Percentiles rank a stretch among this genome's conserved stretches.
Evolutionary conservation across 495 filamentous ascomycete species (phyloP).

Genomic region (Xylaria cubensis): DNA sequence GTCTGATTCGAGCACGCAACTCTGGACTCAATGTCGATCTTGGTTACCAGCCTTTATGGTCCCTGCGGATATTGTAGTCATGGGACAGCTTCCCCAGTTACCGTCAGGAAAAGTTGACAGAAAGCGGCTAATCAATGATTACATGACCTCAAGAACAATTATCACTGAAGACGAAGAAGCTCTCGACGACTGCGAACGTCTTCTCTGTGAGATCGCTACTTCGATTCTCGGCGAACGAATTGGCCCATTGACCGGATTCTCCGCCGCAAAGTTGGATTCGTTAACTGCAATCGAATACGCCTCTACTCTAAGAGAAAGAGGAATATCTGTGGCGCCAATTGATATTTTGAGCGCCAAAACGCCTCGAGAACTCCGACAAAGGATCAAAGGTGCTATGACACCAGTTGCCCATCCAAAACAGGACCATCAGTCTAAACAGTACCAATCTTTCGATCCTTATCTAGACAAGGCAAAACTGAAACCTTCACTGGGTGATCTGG

Average conservation of each 20-base stretch:
- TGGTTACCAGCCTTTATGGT: slow-evolving; percentile 84
- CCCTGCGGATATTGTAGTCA: slow-evolving; percentile 69
- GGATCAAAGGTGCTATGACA: neutral
- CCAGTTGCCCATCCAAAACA: neutral
- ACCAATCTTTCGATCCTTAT: neutral
- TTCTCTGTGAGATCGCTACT: slow-evolving; percentile 55
- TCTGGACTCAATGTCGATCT: slow-evolving; percentile 64
- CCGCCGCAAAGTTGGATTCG: slow-evolving; percentile 72
- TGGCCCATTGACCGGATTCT: slow-evolving; percentile 51
- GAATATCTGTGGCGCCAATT: slow-evolving; percentile 58
- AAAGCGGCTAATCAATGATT: slow-evolving; percentile 65
- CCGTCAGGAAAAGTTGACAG: slow-evolving; percentile 82
- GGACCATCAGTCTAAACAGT: neutral
- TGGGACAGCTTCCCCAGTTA: slow-evolving; percentile 68
- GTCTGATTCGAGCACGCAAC: slow-evolving; percentile 39
- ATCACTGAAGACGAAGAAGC: slow-evolving; percentile 26
- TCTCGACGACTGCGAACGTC: slow-evolving; percentile 48
- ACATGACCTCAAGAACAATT: slow-evolving; percentile 40
- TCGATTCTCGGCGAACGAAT: slow-evolving; percentile 54
- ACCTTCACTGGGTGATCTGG: slow-evolving; percentile 32
- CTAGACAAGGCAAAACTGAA: slow-evolving; percentile 23
- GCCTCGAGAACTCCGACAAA: slow-evolving; percentile 31
- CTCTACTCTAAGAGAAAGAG: slow-evolving; percentile 60
- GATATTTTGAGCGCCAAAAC: slow-evolving; percentile 64
- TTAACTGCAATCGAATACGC: slow-evolving; percentile 71